Conservation (phyloP, 73 alveolate species). For the Symbiodinium pilosum region DNA sequence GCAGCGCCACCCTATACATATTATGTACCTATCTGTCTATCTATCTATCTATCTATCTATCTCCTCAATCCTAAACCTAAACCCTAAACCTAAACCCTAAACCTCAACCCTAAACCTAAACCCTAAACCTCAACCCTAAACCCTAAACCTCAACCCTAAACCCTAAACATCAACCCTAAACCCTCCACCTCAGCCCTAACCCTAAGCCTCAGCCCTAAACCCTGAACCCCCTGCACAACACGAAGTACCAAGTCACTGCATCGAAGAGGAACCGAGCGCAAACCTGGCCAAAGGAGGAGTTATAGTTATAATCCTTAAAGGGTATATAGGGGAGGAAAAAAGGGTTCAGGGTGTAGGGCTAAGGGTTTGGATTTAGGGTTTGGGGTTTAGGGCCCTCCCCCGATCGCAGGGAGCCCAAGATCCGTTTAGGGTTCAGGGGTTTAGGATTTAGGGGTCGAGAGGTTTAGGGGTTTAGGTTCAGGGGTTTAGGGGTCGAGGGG, state of each 20-base stretch:
- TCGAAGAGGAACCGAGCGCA: conserved; percentile 88
- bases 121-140: not conserved
- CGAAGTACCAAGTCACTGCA: not conserved
- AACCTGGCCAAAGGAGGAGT: not conserved
- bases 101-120: not conserved
- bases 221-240: not conserved
- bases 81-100: not conserved
- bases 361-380: not conserved
- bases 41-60: too few relatives aligned
- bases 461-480: too few relatives aligned
- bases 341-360: not conserved
- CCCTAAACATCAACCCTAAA: not conserved
- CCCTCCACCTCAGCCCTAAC: too few relatives aligned
- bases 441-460: too few relatives aligned
- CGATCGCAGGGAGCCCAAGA: too few relatives aligned
- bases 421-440: too few relatives aligned
- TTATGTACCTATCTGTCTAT: too few relatives aligned
- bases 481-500: too few relatives aligned
- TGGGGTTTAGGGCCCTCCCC: too few relatives aligned
- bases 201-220: too few relatives aligned
- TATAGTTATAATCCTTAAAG: not conserved
- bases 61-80: not conserved
- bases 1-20: too few relatives aligned
- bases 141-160: not conserved
- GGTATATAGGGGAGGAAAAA: too few relatives aligned